Percentiles rank a stretch among this genome's conserved stretches.
Evolutionary conservation across 805 yeast species (phyloP).

Genomic region (Lachancea dasiensis): DNA sequence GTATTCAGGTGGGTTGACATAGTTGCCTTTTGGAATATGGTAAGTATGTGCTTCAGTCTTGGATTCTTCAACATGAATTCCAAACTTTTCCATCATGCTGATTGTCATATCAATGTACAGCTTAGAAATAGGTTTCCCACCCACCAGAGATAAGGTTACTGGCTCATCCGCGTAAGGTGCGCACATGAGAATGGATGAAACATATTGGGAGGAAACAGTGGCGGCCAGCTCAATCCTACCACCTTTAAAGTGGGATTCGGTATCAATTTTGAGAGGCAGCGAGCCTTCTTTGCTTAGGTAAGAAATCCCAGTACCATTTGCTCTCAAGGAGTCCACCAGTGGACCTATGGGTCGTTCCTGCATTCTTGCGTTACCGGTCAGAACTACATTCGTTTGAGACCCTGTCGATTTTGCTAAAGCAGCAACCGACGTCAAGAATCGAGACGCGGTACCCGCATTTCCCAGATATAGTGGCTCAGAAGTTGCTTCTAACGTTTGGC

Average conservation of each 20-base stretch:
- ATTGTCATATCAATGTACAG: slow-evolving; percentile 96
- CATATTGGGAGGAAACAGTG: slow-evolving; percentile 95
- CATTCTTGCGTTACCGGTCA: slow-evolving; percentile 96
- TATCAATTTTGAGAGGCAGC: slow-evolving; percentile 67
- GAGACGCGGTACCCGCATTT: slow-evolving; percentile 96
- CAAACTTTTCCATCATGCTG: slow-evolving; percentile 88
- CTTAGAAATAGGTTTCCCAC: slow-evolving; percentile 96
- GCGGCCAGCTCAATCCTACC: slow-evolving; percentile 93
- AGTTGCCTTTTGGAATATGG: slow-evolving; percentile 79
- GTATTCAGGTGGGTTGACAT: slow-evolving; percentile 75
- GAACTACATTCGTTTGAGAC: slow-evolving; percentile 42
- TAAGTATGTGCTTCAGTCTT: slow-evolving; percentile 74
- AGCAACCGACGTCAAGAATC: slow-evolving; percentile 90
- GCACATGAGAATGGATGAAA: slow-evolving; percentile 91
- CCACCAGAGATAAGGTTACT: slow-evolving; percentile 80
- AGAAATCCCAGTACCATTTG: slow-evolving; percentile 70
- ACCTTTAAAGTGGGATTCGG: slow-evolving; percentile 73
- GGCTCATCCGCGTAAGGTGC: slow-evolving; percentile 93
- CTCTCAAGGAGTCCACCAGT: slow-evolving; percentile 79
- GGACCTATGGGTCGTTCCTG: slow-evolving; percentile 97
- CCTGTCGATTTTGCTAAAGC: slow-evolving; percentile 59
- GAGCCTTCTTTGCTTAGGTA: slow-evolving; percentile 76
- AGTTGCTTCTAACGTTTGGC: slow-evolving; percentile 56
- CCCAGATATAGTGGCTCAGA: slow-evolving; percentile 76
- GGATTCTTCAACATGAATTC: slow-evolving; percentile 68